Base-by-base conservation (phyloP, 495 filamentous ascomycete genomes). In the Hypoxylon perforatum region DNA sequence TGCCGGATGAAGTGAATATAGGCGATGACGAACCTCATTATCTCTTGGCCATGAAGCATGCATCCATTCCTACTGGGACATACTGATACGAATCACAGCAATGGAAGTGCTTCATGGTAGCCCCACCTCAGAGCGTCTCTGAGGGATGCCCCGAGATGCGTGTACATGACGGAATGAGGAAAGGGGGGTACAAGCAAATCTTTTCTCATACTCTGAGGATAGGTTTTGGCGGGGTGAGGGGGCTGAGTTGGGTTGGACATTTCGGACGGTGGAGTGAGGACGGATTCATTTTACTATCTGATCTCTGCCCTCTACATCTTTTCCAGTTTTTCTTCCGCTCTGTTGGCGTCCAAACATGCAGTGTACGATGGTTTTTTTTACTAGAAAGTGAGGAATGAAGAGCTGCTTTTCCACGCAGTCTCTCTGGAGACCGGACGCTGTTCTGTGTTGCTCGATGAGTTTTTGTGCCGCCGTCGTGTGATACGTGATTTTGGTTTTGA, bases 181-280 rank as follows among this genome's bases (percentile, higher is more conserved):
- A 35, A 35, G 57, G 36, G 35, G 55, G 62, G 69, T 50, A 42
- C 51, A 65, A 62, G 35, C 28, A 48, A 56, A 69, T 75, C 50
- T 72, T 67, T 66, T 66, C 72, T 63, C 61, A 68, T 66, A 64
- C 66, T 65, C 19, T 38, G 61, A 66, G 65, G 64, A 70, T 35
- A 46, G 61, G 38, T 63, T 68, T 68, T 63, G 59, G 59, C 49
- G 36, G 49, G 58, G 19, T 1, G 14, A 36, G 3, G 57, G 38
- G 30, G 3, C 7, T 9, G 53, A 63, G 33, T 25, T 55, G 42
- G 65, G 39, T 68, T 68, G 65, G 65, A 68, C 54, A 68, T 68
- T 28, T 69, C 60, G 50, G 53, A 50, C 7, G 42, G 45, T 25
- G 36, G 65, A 69, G 50, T 19, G 56, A 57, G 33, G 55, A 54